A percentile compares a stretch with the other conserved stretches of the same genome.
phyloP scores from a whole-genome alignment of 805 yeast genomes.

The Hanseniaspora pseudoguilliermondii region DNA sequence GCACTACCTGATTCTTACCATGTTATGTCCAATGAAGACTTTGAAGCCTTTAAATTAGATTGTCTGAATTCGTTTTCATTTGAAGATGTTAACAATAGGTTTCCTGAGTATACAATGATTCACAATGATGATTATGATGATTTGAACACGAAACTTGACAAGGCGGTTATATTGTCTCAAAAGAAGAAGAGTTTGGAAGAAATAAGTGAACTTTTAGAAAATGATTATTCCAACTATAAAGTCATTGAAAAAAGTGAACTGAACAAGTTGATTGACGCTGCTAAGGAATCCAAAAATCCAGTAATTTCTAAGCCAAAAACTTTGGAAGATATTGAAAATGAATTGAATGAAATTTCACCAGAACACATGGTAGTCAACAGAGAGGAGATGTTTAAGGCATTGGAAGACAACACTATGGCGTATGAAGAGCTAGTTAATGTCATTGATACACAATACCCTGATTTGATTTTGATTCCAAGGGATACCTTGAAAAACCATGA shows the following conservation, averaged over 20 bases:
- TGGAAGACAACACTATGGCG: constrained; percentile 7
- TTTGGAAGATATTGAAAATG: neutral
- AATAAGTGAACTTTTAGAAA: constrained; percentile 1
- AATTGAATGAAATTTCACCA: neutral
- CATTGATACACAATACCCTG: constrained; percentile 3
- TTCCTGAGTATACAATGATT: neutral
- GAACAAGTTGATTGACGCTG: neutral
- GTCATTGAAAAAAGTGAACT: constrained; percentile 4
- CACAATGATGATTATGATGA: constrained; percentile 9
- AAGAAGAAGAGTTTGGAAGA: constrained; percentile 1
- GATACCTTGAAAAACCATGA: neutral
- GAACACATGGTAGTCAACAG: constrained; percentile 2
- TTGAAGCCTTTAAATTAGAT: neutral
- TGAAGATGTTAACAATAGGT: neutral
- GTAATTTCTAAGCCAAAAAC: neutral
- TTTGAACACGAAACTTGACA: neutral
- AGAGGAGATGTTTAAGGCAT: constrained; percentile 9
- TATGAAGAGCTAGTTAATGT: constrained; percentile 1
- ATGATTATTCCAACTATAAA: constrained; percentile 9
- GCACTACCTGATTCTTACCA: neutral
- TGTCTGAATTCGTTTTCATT: neutral
- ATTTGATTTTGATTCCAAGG: neutral
- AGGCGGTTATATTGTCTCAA: neutral
- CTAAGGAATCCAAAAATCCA: neutral
- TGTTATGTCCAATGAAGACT: neutral